phyloP scores from a whole-genome alignment of 1,139 yeast genomes.

The Yamadazyma pseudoaaseri region DNA sequence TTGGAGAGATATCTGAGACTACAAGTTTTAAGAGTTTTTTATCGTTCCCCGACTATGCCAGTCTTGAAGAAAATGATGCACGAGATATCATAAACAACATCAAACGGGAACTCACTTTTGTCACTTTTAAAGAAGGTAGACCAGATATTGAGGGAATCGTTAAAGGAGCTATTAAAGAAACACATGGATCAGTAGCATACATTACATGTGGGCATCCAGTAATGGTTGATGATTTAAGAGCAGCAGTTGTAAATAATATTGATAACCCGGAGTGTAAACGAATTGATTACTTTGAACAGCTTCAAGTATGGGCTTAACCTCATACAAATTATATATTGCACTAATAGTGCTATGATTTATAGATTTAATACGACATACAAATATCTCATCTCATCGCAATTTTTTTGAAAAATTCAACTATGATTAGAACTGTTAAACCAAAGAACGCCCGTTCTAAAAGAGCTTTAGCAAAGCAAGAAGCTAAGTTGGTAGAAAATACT shows the following conservation, averaged over 20 bases:
- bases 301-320: slow-evolving; percentile 42
- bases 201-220: slow-evolving; percentile 50
- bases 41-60: slow-evolving; percentile 2
- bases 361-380: too few species aligned
- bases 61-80: slow-evolving; percentile 5
- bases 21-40: slow-evolving; percentile 5
- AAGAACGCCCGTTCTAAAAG: slow-evolving; percentile 96
- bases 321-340: too few species aligned
- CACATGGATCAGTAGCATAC: slow-evolving; percentile 42
- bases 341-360: not conserved
- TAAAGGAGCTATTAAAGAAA: slow-evolving; percentile 29
- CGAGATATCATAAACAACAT: slow-evolving; percentile 12
- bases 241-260: slow-evolving; percentile 27
- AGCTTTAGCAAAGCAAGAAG: slow-evolving; percentile 84
- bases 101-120: slow-evolving; percentile 21
- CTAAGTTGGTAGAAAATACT: slow-evolving; percentile 86
- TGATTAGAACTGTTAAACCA: slow-evolving; percentile 45
- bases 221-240: slow-evolving; percentile 50
- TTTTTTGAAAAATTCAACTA: slow-evolving; percentile 3
- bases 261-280: slow-evolving; percentile 29
- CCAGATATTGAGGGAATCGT: slow-evolving; percentile 41
- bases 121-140: slow-evolving; percentile 47
- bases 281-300: slow-evolving; percentile 48
- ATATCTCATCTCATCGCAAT: slow-evolving; percentile 9
- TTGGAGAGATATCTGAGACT: slow-evolving; percentile 5